Conservation (phyloP, 306 rosid genomes). For the Glycyrrhiza uralensis region DNA sequence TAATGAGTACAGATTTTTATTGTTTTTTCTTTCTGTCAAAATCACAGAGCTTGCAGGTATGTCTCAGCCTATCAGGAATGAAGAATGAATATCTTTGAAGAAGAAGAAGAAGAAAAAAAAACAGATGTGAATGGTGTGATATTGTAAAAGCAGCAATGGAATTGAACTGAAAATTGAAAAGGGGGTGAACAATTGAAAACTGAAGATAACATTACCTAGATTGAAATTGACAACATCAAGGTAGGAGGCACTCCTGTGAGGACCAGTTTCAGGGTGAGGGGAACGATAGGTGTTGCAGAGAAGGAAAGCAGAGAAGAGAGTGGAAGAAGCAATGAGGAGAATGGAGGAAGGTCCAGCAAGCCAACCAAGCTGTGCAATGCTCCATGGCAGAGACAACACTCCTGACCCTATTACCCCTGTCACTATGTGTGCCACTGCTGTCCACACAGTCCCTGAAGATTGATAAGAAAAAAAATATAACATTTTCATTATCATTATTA, state of each 20-base stretch:
- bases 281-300: slow-evolving; percentile 42
- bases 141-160: neutral
- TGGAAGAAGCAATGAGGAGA: slow-evolving; percentile 38
- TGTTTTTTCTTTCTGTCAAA: too few species aligned
- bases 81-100: neutral
- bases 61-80: neutral
- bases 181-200: neutral
- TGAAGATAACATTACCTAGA: slow-evolving; percentile 30
- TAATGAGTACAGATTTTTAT: too few species aligned
- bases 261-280: slow-evolving; percentile 46
- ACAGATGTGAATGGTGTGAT: too few species aligned
- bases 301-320: slow-evolving; percentile 45
- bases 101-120: neutral
- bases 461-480: too few species aligned
- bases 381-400: slow-evolving; percentile 51
- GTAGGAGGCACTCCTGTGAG: slow-evolving; percentile 37
- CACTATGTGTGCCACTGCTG: slow-evolving; percentile 52
- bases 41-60: neutral
- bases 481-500: neutral
- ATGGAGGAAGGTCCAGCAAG: slow-evolving; percentile 44
- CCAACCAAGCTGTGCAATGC: slow-evolving; percentile 59
- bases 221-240: slow-evolving; percentile 37
- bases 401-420: slow-evolving; percentile 67
- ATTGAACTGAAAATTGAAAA: neutral
- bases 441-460: slow-evolving; percentile 61